Evolutionary conservation across 1,284 basidiomycete genomes (phyloP).

Genomic region (Heterobasidion annosum): DNA sequence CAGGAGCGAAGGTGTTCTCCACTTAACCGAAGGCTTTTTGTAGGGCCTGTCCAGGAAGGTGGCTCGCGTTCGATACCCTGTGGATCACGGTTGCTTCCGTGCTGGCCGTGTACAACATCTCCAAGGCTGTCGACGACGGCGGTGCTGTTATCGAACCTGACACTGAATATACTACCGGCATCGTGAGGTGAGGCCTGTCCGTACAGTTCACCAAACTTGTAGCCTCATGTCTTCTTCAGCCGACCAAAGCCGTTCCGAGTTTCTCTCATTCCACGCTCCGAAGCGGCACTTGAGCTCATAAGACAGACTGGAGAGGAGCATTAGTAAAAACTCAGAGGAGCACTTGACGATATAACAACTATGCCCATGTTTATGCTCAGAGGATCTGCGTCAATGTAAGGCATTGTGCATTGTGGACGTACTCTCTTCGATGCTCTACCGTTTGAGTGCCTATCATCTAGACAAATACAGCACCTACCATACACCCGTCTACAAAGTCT

Average conservation of each 20-base stretch:
- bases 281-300: constrained; percentile 1
- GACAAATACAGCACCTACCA: too few species aligned
- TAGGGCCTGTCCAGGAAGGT: constrained; percentile 37
- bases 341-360: too few species aligned
- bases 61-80: constrained; percentile 32
- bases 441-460: too few species aligned
- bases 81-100: constrained; percentile 39
- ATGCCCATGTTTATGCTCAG: too few species aligned
- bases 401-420: too few species aligned
- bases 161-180: not conserved
- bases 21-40: not conserved
- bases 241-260: not conserved
- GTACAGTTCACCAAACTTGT: not conserved
- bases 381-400: too few species aligned
- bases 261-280: not conserved
- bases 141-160: constrained; percentile 15
- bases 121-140: constrained; percentile 27
- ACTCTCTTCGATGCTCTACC: too few species aligned
- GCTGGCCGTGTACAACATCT: constrained; percentile 32
- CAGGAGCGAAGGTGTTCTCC: too few species aligned
- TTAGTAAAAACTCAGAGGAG: too few species aligned
- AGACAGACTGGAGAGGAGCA: not conserved
- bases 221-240: not conserved
- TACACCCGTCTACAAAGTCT: too few species aligned
- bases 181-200: not conserved